Evolutionary conservation across 345 rosid species (phyloP).

Genomic region (Gossypium australe): DNA sequence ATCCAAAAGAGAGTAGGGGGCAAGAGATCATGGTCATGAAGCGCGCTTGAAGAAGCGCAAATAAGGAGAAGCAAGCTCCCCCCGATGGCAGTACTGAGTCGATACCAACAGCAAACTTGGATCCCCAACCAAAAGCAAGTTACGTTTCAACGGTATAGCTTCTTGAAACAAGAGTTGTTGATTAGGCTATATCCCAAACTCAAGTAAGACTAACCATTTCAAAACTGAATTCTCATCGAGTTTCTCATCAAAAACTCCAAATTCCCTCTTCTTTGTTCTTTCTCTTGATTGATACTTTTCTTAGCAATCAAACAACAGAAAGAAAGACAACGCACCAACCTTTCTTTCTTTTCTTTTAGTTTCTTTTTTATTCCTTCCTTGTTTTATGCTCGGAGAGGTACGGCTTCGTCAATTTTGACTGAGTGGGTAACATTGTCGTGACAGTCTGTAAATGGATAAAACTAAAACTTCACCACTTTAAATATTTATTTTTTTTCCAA

Average conservation of each 20-base stretch:
- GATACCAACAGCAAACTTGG: constrained; percentile 26
- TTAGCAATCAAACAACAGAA: constrained; percentile 20
- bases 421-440: too few relatives aligned
- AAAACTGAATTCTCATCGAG: constrained; percentile 4
- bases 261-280: background rate
- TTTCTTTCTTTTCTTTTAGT: background rate
- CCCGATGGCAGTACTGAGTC: constrained; percentile 1
- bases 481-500: too few relatives aligned
- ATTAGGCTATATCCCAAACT: constrained; percentile 6
- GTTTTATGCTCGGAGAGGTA: background rate
- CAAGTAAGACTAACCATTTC: constrained; percentile 18
- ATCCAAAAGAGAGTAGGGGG: constrained; percentile 36
- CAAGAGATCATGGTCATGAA: constrained; percentile 26
- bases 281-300: constrained; percentile 13
- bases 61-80: constrained; percentile 14
- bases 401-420: background rate
- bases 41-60: constrained; percentile 24
- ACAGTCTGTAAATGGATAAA: too few relatives aligned
- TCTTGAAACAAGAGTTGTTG: constrained; percentile 9
- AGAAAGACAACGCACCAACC: background rate
- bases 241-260: background rate
- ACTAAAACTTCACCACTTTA: too few relatives aligned
- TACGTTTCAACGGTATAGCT: constrained; percentile 26
- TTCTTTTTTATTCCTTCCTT: too few relatives aligned
- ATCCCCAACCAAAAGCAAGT: constrained; percentile 46